Base-by-base conservation (phyloP, 371 early-diverging fungal species). In the Zychaea mexicana region DNA sequence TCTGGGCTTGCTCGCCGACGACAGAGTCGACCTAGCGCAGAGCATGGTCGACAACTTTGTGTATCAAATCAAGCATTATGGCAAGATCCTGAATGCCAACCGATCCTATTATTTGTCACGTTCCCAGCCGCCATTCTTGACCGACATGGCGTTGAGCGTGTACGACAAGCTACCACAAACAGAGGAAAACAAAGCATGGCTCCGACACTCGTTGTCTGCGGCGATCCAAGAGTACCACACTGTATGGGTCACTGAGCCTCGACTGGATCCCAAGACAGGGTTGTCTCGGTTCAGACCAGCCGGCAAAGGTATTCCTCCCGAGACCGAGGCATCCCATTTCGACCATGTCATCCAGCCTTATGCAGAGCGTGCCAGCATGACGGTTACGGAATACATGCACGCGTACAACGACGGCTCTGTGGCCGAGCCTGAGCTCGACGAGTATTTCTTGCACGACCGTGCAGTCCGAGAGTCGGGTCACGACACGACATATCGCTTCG, bases 381-480 rank as follows among this genome's bases (percentile, higher is more conserved):
- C 83, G 30, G 78, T 95, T 21, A 85, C 85, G n/a, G 90, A 87
- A 61, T 96, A 87, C 72, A 87, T 85, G 66, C 61, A 72, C 6
- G 64, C 79, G 63, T 98, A 97, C 76, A 85, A 87, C 33, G 73
- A 67, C 19, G 88, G 84, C 2, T 67, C 79, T 39, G 77, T 96
- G 31, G 57, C 71, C 6, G 94, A 93, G 61, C 95, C 95, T 4
- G 89, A 91, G 60, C 74, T 98, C 45, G 98, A 98, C 79, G 88
- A 79, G 33, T 98, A 97, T 75, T 98, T 98, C 74, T 84, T 95
- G 52, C 98, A 98, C 70, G 98, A 98, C 67, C 89, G 98, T 12
- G 97, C 98, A 0, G 98, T 97, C 3, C 89, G 98, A 45, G 97
- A 97, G 77, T 94, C 95, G 13, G 98, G 98, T 9, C 98, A 98